Percentiles rank a stretch among this genome's conserved stretches.
phyloP scores from a whole-genome alignment of 2,329 filamentous ascomycete genomes.

The Phyllosticta paracitricarpa region DNA sequence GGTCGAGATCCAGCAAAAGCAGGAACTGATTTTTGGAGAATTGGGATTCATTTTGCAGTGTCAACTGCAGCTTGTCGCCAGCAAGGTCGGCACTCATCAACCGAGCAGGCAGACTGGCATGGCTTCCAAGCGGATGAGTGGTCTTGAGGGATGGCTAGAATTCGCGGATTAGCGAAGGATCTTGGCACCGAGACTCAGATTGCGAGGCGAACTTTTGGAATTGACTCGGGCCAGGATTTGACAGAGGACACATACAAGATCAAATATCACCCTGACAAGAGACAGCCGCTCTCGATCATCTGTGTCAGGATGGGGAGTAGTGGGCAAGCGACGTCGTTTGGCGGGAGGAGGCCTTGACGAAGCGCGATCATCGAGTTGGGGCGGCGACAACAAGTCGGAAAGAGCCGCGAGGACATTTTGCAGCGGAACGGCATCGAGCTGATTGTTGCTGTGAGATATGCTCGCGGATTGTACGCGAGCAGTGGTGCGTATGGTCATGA shows the following conservation, averaged over 20 bases:
- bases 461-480: background rate
- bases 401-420: background rate
- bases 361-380: background rate
- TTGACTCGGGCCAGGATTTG: no score
- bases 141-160: background rate
- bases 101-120: background rate
- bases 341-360: background rate
- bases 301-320: background rate
- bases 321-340: background rate
- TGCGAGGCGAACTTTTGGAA: no score
- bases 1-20: background rate
- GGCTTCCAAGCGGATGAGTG: background rate
- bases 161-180: background rate
- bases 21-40: background rate
- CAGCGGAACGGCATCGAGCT: background rate
- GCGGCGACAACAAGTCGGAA: background rate
- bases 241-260: background rate
- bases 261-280: background rate
- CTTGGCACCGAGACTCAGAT: no score
- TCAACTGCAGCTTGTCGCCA: background rate
- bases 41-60: background rate
- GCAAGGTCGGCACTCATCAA: background rate
- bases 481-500: background rate
- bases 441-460: background rate
- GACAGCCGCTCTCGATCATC: background rate